Evolutionary conservation across 257 asterid genomes (phyloP).

Genomic region (Solanum bukasovii): DNA sequence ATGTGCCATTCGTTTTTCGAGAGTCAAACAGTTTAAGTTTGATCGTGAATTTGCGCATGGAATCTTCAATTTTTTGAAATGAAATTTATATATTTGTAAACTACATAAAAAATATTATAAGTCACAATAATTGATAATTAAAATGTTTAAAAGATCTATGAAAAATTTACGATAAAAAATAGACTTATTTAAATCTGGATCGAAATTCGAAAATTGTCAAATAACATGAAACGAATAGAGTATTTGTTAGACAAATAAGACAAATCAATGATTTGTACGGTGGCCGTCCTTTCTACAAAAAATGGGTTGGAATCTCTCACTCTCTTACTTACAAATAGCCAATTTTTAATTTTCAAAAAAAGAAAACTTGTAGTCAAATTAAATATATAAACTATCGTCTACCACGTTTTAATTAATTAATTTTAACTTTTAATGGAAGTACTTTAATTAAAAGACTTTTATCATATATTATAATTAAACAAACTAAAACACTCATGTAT

Average conservation of each 20-base stretch:
- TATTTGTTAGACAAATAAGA: neutral
- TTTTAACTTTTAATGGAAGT: neutral
- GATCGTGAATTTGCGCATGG: rapidly evolving
- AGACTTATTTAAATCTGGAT: rapidly evolving
- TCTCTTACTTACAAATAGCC: neutral
- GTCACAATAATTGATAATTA: too few relatives aligned
- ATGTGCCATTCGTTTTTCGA: rapidly evolving
- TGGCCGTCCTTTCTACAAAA: neutral
- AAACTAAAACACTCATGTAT: neutral
- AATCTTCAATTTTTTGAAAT: too few relatives aligned
- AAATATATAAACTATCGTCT: neutral
- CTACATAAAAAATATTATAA: too few relatives aligned
- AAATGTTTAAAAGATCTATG: too few relatives aligned
- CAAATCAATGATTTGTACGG: neutral
- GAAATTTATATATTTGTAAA: too few relatives aligned
- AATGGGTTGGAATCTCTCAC: neutral
- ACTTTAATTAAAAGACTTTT: neutral
- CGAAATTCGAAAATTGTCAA: too few relatives aligned
- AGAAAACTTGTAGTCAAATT: neutral
- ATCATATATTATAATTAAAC: neutral
- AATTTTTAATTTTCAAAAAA: neutral
- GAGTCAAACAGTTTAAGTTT: too few relatives aligned
- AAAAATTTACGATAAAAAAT: rapidly evolving
- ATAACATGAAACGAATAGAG: rapidly evolving
- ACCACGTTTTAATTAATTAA: neutral